Evolutionary conservation across 1,284 basidiomycete species (phyloP), one percentile per base, ranked within the genome.

Genomic region (Cryptococcus amylolentus): DNA sequence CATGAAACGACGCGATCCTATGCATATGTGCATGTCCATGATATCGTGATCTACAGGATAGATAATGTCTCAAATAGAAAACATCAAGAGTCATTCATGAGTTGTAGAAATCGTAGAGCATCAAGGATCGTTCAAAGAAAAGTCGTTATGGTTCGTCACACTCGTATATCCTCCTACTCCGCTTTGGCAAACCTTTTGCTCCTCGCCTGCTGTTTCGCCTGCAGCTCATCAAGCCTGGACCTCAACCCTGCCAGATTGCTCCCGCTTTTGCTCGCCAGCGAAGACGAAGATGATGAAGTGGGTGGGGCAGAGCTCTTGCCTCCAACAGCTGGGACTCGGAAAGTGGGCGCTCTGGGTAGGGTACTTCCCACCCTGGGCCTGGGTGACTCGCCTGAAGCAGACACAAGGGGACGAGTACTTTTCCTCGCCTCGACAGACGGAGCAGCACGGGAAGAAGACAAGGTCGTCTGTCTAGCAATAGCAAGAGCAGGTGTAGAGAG

Each of bases 141-240:
- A 23, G 23, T 43, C 23, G 41, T 23, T 18, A 18, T 43, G 41
- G 23, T 43, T 43, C 23, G 14, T 43, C n/a, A 43, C 16, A 23
- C 41, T 18, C 14, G 23, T 14, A 23, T 8, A 13, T 23, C 2
- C 41, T 18, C n/a, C 41, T 43, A 23, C n/a, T 23, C 41, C 41
- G n/a, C 41, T 14, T 35, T 35, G 6, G 31, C 31, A 35, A 35
- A 5, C 31, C 31, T 35, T 35, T 12, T 49, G 13, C 4, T 9
- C 31, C 27, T 37, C 28, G 38, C 38, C 43, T 26, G 49, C 54
- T 68, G 65, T 50, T 51, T 65, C 26, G 67, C 65, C 42, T 62
- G 61, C 23, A 66, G 44, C 43, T 50, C 56, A 49, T 68, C 67
- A 43, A 68, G 49, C 43, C 67, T 62, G 28, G 50, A 56, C 49